phyloP scores from a whole-genome alignment of 495 filamentous ascomycete species.

The Chaetomidium leptoderma region DNA sequence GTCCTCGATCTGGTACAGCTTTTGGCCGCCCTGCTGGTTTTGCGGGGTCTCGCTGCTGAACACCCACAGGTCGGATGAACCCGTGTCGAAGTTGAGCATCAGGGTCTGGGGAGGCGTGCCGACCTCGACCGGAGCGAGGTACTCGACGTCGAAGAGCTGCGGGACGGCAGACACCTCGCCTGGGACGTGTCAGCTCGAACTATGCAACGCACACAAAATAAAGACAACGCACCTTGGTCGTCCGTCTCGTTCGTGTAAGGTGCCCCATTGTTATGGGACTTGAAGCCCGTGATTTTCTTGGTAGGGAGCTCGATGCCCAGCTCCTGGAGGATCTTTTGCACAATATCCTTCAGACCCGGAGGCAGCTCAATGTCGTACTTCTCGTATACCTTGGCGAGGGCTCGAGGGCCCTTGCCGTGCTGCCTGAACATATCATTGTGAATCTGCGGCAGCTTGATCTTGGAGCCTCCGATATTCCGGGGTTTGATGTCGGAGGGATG shows the following conservation, averaged over 20 bases:
- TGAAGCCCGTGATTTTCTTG: conserved; percentile 16
- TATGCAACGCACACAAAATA: neutral
- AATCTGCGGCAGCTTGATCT: conserved; percentile 41
- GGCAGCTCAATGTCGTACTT: conserved; percentile 39
- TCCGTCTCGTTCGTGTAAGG: conserved; percentile 18
- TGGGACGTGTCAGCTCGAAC: conserved; percentile 4
- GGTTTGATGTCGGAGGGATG: conserved; percentile 27
- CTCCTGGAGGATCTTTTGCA: conserved; percentile 31
- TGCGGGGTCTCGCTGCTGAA: conserved; percentile 44
- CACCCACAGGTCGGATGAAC: conserved; percentile 70
- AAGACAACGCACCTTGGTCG: conserved; percentile 12
- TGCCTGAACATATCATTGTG: conserved; percentile 38
- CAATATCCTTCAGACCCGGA: conserved; percentile 27
- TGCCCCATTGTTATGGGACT: conserved; percentile 8
- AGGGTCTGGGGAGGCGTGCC: conserved; percentile 68
- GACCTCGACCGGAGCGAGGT: conserved; percentile 62
- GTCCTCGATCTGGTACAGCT: conserved; percentile 50
- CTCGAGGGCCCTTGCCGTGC: conserved; percentile 37
- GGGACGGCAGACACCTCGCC: conserved; percentile 41
- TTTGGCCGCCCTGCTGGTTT: conserved; percentile 49
- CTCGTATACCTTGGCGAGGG: conserved; percentile 40
- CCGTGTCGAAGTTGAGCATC: conserved; percentile 71
- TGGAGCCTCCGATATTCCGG: conserved; percentile 36
- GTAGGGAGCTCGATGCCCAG: conserved; percentile 24
- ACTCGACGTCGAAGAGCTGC: conserved; percentile 59